These are phyloP conservation scores for Pezicula neosporulosa DNA, from an alignment of 2,329 filamentous ascomycete species.

Conservation along the genomic window DNA sequence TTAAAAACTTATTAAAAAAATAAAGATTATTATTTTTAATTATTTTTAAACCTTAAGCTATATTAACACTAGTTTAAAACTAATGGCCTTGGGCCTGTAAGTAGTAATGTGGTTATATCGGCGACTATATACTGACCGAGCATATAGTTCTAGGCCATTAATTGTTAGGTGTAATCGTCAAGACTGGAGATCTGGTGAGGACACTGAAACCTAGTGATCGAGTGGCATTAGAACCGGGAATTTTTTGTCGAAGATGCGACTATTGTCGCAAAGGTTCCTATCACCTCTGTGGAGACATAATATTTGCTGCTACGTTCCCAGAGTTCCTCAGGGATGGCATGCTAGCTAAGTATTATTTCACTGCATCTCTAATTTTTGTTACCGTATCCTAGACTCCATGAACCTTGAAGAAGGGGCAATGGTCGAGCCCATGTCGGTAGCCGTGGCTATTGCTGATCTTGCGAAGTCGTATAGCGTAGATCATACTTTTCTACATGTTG, in stretches of 20 bases:
- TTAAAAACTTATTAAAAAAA: too few species aligned
- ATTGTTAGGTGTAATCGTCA: conserved; percentile 35
- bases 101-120: conserved; percentile 43
- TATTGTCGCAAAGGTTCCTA: conserved; percentile 36
- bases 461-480: conserved; percentile 41
- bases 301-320: conserved; percentile 46
- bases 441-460: conserved; percentile 41
- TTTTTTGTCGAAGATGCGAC: conserved; percentile 38
- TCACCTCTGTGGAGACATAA: conserved; percentile 36
- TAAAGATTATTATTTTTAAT: too few species aligned
- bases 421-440: conserved; percentile 47
- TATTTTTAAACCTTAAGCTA: too few species aligned
- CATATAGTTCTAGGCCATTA: conserved; percentile 45
- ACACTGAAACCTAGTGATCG: conserved; percentile 38
- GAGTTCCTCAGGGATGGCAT: conserved; percentile 46
- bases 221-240: conserved; percentile 43
- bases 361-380: conserved; percentile 40
- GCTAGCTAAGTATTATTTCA: conserved; percentile 43
- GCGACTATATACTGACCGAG: conserved; percentile 38
- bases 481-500: conserved; percentile 36
- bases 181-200: conserved; percentile 36
- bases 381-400: conserved; percentile 39
- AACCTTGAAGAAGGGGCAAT: conserved; percentile 46
- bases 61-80: too few species aligned
- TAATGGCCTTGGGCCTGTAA: too few species aligned